phyloP scores from a whole-genome alignment of 2,329 filamentous ascomycete genomes.

The Fusarium buharicum region DNA sequence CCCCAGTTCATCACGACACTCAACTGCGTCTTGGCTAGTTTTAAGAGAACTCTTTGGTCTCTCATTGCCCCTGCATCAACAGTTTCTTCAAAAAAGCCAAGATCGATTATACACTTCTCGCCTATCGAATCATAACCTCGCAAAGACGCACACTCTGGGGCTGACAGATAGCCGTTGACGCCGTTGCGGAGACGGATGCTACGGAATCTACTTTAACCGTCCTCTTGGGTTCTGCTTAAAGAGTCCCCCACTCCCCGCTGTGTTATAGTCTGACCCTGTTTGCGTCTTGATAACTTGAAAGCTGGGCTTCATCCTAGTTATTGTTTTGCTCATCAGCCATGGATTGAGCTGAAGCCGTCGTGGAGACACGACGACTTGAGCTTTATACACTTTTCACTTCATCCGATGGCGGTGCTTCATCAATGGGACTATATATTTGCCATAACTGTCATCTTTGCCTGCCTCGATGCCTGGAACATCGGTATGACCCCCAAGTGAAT shows the following conservation, averaged over 20 bases:
- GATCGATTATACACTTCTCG: conserved; percentile 7
- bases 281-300: neutral
- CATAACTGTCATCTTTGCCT: conserved; percentile 65
- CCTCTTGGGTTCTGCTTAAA: conserved; percentile 23
- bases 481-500: conserved; percentile 48
- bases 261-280: neutral
- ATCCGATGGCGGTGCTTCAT: conserved; percentile 53
- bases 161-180: conserved; percentile 8
- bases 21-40: neutral
- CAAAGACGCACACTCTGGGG: conserved; percentile 34
- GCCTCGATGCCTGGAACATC: conserved; percentile 70
- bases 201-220: conserved; percentile 30
- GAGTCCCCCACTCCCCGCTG: conserved; percentile 1
- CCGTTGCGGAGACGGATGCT: conserved; percentile 6
- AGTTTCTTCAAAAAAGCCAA: conserved; percentile 10
- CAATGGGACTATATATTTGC: conserved; percentile 68
- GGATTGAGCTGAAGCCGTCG: conserved; percentile 38
- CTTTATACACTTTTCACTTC: neutral
- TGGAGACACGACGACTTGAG: conserved; percentile 18
- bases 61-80: conserved; percentile 5
- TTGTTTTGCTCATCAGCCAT: conserved; percentile 16
- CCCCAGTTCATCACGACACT: conserved; percentile 14
- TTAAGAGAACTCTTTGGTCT: neutral
- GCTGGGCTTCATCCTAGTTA: conserved; percentile 25
- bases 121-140: conserved; percentile 36